Evolutionary conservation across 2,329 filamentous ascomycete genomes (phyloP).

Genomic region (Ophiostoma pallidulum): DNA sequence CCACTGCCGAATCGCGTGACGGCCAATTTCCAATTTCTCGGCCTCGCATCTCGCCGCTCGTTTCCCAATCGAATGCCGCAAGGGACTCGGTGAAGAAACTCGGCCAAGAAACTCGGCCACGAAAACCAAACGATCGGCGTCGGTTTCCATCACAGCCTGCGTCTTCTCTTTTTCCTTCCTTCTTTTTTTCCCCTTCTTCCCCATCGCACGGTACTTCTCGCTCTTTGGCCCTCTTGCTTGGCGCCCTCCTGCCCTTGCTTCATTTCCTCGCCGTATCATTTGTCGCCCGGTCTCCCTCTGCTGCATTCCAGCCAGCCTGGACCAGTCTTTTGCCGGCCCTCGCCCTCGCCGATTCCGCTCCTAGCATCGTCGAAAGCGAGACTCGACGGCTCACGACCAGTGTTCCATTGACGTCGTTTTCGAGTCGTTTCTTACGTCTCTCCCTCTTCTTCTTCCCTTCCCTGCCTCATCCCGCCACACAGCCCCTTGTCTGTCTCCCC

Average conservation of each 20-base stretch:
- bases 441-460: not conserved
- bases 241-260: no score
- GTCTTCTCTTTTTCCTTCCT: not conserved
- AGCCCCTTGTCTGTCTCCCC: not conserved
- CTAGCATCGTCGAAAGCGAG: not conserved
- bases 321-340: not conserved
- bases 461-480: not conserved
- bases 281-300: not conserved
- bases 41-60: no score
- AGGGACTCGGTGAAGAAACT: no score
- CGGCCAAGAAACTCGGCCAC: no score
- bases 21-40: no score
- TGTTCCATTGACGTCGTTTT: not conserved
- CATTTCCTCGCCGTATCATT: not conserved
- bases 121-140: no score
- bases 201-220: not conserved
- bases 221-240: not conserved
- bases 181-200: not conserved
- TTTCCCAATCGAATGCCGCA: no score
- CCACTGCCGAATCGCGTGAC: no score
- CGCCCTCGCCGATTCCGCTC: not conserved
- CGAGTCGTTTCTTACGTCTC: not conserved
- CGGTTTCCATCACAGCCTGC: no score
- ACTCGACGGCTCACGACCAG: not conserved
- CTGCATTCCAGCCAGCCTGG: conserved; percentile 6